These are phyloP conservation scores for Noccaea caerulescens DNA, from an alignment of 345 rosid species.

Conservation along the genomic window DNA sequence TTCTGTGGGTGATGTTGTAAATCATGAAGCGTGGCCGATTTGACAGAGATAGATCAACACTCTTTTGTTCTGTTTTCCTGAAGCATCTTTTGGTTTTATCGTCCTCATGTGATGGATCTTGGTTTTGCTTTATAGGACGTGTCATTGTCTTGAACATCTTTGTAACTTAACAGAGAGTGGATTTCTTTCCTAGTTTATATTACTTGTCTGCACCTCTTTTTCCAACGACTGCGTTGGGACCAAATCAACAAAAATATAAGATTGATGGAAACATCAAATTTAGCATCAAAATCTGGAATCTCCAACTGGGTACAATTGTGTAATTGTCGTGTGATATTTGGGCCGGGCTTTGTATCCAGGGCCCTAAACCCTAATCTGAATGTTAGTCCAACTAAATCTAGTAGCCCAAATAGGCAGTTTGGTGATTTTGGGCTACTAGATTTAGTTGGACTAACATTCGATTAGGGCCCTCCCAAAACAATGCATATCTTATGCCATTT, in stretches of 20 bases:
- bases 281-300: too few relatives aligned
- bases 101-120: constrained; percentile 37
- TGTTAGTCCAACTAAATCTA: too few relatives aligned
- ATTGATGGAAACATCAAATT: too few relatives aligned
- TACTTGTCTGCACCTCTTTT: neutral
- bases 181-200: neutral
- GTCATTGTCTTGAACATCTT: constrained; percentile 29
- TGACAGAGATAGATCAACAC: constrained; percentile 34
- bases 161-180: constrained; percentile 26
- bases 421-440: too few relatives aligned
- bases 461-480: too few relatives aligned
- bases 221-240: neutral
- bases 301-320: too few relatives aligned
- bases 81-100: constrained; percentile 33
- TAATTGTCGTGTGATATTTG: too few relatives aligned
- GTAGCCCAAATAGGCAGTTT: too few relatives aligned
- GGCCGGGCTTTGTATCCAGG: too few relatives aligned
- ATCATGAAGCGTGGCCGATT: constrained; percentile 47
- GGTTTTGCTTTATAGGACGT: constrained; percentile 21
- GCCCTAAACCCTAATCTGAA: too few relatives aligned
- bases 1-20: constrained; percentile 55
- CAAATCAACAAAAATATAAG: neutral
- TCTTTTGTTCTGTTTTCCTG: constrained; percentile 24
- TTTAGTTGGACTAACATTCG: too few relatives aligned
- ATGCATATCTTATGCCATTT: too few relatives aligned